Evolutionary conservation across 768 basidiomycete species (phyloP), one percentile per base, ranked within the genome.

Genomic region (Sarcodon aspratus): DNA sequence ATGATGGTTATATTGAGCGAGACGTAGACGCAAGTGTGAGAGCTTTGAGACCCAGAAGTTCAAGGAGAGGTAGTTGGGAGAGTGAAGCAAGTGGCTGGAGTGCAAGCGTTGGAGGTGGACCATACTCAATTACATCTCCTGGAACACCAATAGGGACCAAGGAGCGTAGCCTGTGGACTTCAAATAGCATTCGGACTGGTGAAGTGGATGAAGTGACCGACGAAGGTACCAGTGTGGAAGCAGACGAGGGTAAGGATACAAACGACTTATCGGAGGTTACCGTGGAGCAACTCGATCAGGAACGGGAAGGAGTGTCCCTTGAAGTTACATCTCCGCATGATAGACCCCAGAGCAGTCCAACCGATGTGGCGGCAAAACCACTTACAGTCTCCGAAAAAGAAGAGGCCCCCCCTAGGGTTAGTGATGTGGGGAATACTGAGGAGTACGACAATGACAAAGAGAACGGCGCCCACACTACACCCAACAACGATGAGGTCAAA

Each of bases 11-110:
- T 13, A 33, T 18, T 44, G 70, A 69, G 37, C 73, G 82, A 34
- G 90, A 94, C 56, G 76, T 83, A 13, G 85, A 89, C 55, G 93
- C 93, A 1, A 92, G 88, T 57, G 81, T 96, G 21, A 74, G 92
- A 7, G 94, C 93, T n/a, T 67, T 96, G 56, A 69, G 92, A 52
- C 88, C 89, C 1, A 70, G 92, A 50, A 88, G 87, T 64, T 88
- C 87, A 8, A 73, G 91, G 57, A 72, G 89, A 57, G 85, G 86
- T 0, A 94, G 91, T 58, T 94, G 92, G 87, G 94, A 88, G 56
- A 93, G 91, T 57, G 85, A 85, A 59, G 82, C 78, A 21, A 92
- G 87, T 55, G 75, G 84, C 38, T 94, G 90, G 90, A 91, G 88
- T 61, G 89, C 91, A 6, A 69, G 74, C 52, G 65, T 85, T 32